A percentile compares a stretch with the other conserved stretches of the same genome.
These are phyloP conservation scores for Leucogyrophana mollusca DNA, from an alignment of 768 basidiomycete genomes.

Conservation along the genomic window DNA sequence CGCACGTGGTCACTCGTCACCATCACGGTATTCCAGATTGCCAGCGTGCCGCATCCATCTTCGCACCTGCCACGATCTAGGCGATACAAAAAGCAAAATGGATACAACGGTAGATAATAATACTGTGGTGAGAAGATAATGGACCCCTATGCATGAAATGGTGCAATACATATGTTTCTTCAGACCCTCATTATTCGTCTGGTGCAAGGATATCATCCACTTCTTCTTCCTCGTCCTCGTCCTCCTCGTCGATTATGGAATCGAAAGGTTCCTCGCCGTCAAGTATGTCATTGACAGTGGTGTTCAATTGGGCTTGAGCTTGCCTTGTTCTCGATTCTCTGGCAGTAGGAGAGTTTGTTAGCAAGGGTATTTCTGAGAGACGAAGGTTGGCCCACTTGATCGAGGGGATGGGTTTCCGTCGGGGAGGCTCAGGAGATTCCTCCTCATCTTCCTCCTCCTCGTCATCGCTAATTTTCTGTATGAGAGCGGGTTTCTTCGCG, in stretches of 20 bases:
- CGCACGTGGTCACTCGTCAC: too few relatives aligned
- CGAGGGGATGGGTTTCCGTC: neutral
- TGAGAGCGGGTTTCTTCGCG: constrained; percentile 34
- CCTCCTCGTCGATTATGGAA: constrained; percentile 57
- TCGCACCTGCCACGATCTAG: too few relatives aligned
- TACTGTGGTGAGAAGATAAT: too few relatives aligned
- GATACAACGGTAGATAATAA: too few relatives aligned
- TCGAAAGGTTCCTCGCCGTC: constrained; percentile 28
- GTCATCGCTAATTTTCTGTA: constrained; percentile 19
- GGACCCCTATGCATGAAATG: too few relatives aligned
- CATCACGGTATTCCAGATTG: too few relatives aligned
- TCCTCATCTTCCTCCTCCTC: constrained; percentile 40
- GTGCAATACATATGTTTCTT: too few relatives aligned
- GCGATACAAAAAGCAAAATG: too few relatives aligned
- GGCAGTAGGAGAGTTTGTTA: neutral
- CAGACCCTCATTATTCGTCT: constrained; percentile 11
- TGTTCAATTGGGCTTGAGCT: constrained; percentile 16
- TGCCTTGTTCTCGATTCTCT: neutral
- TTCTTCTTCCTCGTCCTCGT: constrained; percentile 43
- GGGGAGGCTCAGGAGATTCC: constrained; percentile 35
- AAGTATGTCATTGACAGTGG: constrained; percentile 10
- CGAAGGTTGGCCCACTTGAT: constrained; percentile 10
- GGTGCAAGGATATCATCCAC: constrained; percentile 46
- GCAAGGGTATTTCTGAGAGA: neutral
- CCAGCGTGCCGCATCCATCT: too few relatives aligned